Evolutionary conservation across 2,329 filamentous ascomycete species (phyloP), one percentile per base, ranked within the genome.

Genomic region (Fusarium brevicatenulatum): DNA sequence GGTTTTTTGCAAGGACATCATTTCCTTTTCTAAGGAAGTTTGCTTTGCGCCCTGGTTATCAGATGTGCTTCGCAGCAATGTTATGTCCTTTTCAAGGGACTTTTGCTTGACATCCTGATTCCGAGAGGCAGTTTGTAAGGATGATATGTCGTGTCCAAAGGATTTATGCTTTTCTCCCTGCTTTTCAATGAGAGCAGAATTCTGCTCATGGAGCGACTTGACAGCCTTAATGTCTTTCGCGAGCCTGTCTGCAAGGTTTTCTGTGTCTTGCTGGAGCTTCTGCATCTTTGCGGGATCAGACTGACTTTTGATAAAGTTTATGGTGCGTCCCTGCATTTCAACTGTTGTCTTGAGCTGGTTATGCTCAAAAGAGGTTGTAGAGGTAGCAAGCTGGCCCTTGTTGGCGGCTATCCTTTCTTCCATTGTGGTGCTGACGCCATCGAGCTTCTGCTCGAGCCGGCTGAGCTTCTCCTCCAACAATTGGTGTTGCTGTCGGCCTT

Each of bases 371-470:
- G 19, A n/a, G 32, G 43, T 39, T 39, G 42, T 28, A 25, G 32
- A 21, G 37, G 30, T 43, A 42, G 63, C 36, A 46, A 52, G 30
- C 32, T 16, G 39, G 30, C 19, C 43, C 16, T 36, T 46, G 9
- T 25, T 19, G 25, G 65, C 47, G 18, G 59, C 54, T 25, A 50
- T 46, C 37, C 36, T 64, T 19, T 46, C 40, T 34, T 43, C 36
- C 25, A 42, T 49, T 15, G 30, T 39, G 21, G 63, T 53, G 39
- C 63, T 39, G 36, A 57, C 43, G 5, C 79, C 70, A 13, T 80
- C 75, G 12, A 79, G 60, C 36, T 75, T 76, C 13, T 66, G 64
- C 44, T 79, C 76, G 11, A 83, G 70, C 13, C 43, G 59, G 10
- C 73, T 67, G 25, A 74, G 34, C 30, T 59, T 74, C 25, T 74